Percentiles rank a stretch among this genome's conserved stretches.
These are phyloP conservation scores for Candida ortonii DNA, from an alignment of 805 yeast species.

Conservation along the genomic window DNA sequence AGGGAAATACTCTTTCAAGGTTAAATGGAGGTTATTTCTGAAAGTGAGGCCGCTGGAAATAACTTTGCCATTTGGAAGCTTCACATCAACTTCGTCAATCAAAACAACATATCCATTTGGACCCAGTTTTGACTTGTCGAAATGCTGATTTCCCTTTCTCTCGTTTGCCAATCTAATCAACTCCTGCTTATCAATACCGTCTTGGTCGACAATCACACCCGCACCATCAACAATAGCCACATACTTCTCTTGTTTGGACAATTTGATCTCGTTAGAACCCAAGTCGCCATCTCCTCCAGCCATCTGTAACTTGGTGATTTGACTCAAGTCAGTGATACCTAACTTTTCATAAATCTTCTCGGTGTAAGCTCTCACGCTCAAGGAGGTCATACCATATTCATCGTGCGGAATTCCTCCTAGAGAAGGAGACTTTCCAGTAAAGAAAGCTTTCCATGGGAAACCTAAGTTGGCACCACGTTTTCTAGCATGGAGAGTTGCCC, in stretches of 20 bases:
- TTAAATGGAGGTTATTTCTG: conserved; percentile 86
- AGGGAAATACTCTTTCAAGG: conserved; percentile 59
- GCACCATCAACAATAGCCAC: conserved; percentile 93
- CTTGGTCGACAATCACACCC: conserved; percentile 90
- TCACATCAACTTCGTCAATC: conserved; percentile 79
- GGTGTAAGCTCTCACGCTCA: conserved; percentile 90
- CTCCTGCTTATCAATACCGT: conserved; percentile 81
- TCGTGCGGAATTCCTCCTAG: conserved; percentile 99
- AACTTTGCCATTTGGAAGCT: conserved; percentile 70
- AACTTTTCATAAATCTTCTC: conserved; percentile 82
- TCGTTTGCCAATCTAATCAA: conserved; percentile 71
- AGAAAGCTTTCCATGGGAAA: conserved; percentile 84
- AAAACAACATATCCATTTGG: conserved; percentile 75
- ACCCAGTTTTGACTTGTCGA: conserved; percentile 64
- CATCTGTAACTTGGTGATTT: conserved; percentile 82
- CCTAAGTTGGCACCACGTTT: conserved; percentile 87
- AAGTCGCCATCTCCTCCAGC: conserved; percentile 99
- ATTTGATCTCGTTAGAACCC: conserved; percentile 90
- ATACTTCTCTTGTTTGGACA: conserved; percentile 79
- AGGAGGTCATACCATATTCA: conserved; percentile 95
- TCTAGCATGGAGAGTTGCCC: conserved; percentile 96
- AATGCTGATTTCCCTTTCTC: conserved; percentile 72
- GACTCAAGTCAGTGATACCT: conserved; percentile 50
- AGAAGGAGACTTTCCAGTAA: conserved; percentile 90
- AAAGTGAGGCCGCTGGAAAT: conserved; percentile 84